Evolutionary conservation across 495 filamentous ascomycete genomes (phyloP).

Genomic region (Penicillium maclennaniae): DNA sequence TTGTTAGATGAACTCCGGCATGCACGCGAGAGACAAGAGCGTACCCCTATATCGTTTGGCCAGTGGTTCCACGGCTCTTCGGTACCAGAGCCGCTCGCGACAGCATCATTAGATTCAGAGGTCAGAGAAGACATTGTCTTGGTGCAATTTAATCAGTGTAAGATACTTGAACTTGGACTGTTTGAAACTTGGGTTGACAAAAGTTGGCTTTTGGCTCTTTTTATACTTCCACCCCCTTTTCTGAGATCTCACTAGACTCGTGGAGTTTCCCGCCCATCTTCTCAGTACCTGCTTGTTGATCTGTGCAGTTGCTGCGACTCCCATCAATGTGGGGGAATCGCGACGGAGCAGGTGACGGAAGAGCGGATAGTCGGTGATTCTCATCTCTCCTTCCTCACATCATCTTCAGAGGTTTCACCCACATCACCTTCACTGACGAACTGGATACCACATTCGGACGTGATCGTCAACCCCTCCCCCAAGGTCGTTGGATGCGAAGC

Average conservation of each 20-base stretch:
- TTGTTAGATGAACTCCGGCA: conserved; percentile 1
- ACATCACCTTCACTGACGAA: background rate
- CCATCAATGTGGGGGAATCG: conserved; percentile 20
- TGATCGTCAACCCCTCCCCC: background rate
- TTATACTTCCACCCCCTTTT: background rate
- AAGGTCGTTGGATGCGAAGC: background rate
- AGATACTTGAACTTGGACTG: background rate
- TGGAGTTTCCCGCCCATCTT: background rate
- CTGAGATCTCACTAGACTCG: too few species aligned
- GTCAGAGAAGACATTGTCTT: conserved; percentile 9
- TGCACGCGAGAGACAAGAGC: background rate
- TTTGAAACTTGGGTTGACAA: background rate
- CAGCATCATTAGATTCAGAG: background rate
- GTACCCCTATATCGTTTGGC: conserved; percentile 27
- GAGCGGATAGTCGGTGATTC: conserved; percentile 1
- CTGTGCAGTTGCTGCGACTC: background rate
- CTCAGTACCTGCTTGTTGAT: background rate
- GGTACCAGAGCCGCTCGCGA: background rate
- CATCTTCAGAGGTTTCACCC: background rate
- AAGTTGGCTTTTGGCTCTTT: background rate
- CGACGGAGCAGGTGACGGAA: conserved; percentile 13
- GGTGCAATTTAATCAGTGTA: background rate
- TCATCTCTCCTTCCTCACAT: conserved; percentile 1
- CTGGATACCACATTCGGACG: background rate
- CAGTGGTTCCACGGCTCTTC: conserved; percentile 20